Evolutionary conservation across 352 stramenopile genomes (phyloP).

Genomic region (Pythium biforme): DNA sequence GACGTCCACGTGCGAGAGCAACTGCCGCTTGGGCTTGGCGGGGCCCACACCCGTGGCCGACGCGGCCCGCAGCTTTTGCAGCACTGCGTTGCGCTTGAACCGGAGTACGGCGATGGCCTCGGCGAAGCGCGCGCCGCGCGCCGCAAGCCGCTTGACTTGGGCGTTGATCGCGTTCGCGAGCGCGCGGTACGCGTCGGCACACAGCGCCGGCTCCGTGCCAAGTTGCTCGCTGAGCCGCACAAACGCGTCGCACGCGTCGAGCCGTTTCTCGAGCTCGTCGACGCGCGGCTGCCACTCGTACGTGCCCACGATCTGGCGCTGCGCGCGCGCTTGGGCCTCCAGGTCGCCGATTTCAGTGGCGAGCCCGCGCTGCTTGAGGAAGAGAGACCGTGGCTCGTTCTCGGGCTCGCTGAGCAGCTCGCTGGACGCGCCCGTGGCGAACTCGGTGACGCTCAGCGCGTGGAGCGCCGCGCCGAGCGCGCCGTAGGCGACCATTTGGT

Average conservation of each 20-base stretch:
- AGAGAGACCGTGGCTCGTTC: conserved; percentile 37
- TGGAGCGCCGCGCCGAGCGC: conserved; percentile 44
- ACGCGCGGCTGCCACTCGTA: conserved; percentile 42
- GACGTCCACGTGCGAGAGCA: background rate
- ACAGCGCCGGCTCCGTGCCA: conserved; percentile 29
- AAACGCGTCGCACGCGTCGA: conserved; percentile 49
- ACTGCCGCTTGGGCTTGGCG: background rate
- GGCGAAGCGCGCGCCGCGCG: conserved; percentile 37
- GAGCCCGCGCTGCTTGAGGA: conserved; percentile 43
- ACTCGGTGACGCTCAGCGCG: conserved; percentile 27
- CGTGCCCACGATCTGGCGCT: conserved; percentile 44
- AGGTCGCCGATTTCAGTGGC: conserved; percentile 41
- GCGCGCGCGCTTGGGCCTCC: conserved; percentile 46
- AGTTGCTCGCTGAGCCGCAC: conserved; percentile 47
- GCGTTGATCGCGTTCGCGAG: conserved; percentile 57
- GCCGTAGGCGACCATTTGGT: conserved; percentile 45
- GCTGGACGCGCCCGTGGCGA: conserved; percentile 3
- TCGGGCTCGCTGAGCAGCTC: conserved; percentile 13
- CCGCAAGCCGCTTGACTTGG: conserved; percentile 38
- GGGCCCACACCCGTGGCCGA: too few species aligned
- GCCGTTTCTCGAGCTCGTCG: conserved; percentile 36
- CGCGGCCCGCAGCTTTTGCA: conserved; percentile 14
- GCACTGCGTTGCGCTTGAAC: conserved; percentile 37
- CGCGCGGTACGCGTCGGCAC: conserved; percentile 45
- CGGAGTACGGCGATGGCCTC: conserved; percentile 49